Evolutionary conservation across 371 early-diverging fungal genomes (phyloP), one percentile per base, ranked within the genome.

Genomic region (Syncephalastrum contaminatum): DNA sequence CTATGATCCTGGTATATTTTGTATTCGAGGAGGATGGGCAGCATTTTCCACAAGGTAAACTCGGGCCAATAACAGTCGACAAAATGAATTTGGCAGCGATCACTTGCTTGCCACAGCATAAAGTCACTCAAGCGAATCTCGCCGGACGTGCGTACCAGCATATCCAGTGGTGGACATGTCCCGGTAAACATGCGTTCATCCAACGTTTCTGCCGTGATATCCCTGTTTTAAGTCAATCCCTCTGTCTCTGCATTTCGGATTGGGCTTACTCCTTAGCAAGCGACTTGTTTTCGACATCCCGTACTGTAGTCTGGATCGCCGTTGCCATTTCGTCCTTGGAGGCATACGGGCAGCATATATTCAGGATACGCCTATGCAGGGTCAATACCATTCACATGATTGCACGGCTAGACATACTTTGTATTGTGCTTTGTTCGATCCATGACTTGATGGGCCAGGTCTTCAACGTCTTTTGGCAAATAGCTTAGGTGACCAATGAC

Each of bases 41-140:
- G 59, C 63, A 97, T 83, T 39, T 89, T 73, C 87, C 88, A 90
- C 41, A 98, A 82, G 0, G 91, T 83, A 58, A 98, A 97, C 51
- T 97, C 95, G 8, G 99, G 99, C 99, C 99, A 98, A 44, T 82
- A 83, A 13, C 87, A 86, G 51, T 91, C 76, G 4, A 94, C 83
- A 72, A 97, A 97, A 51, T 92, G 88, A 20, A 97, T 81, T 19
- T 89, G 86, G 53, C 91, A 88, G 42, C 73, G 59, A 18, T 88
- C 80, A 22, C 84, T 72, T 43, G 82, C 69, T 82, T 99, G 99
- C 93, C 96, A 97, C 42, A 99, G 78, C 77, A 99, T 70, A 70
- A 96, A 99, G 73, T 99, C 99, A 61, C 95, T 95, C 43, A 99
- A 77, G 18, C 99, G 83, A 15, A 90, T 88, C 73, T 99, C 99